A percentile compares a stretch with the other conserved stretches of the same genome.
Conservation (phyloP, 2,329 filamentous ascomycete genomes). For the Colletotrichum cuscutae region DNA sequence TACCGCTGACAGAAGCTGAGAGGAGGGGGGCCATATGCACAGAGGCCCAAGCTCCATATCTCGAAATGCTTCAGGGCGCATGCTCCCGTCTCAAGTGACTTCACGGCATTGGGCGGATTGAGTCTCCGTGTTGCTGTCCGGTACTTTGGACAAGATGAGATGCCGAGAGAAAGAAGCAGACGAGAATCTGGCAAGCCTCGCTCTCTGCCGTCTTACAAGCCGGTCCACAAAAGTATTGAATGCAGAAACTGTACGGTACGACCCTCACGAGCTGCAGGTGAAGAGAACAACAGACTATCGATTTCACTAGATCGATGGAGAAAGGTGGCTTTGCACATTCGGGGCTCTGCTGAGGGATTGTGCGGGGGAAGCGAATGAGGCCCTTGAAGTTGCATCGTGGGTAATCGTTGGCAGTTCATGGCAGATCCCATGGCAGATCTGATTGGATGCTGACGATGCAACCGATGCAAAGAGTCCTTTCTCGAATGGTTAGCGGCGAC, state of each 20-base stretch:
- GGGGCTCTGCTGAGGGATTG: not conserved
- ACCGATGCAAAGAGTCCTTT: not conserved
- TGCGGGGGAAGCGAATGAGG: not conserved
- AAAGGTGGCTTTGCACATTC: slow-evolving; percentile 17
- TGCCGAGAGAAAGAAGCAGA: slow-evolving; percentile 7
- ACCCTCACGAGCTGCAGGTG: not conserved
- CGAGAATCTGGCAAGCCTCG: slow-evolving; percentile 11
- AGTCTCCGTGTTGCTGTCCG: slow-evolving; percentile 1
- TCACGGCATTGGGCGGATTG: not conserved
- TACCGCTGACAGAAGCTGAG: not conserved
- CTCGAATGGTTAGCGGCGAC: not conserved
- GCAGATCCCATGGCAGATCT: not conserved
- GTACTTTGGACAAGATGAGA: slow-evolving; percentile 7
- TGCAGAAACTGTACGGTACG: not conserved
- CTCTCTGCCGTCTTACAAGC: slow-evolving; percentile 11
- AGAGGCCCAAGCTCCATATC: slow-evolving; percentile 8
- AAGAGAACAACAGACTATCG: not conserved
- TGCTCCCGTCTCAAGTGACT: slow-evolving; percentile 6
- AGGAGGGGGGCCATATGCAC: not conserved
- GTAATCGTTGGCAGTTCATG: not conserved
- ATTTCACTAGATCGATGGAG: not conserved
- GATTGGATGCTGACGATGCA: not conserved
- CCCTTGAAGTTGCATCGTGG: not conserved
- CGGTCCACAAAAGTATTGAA: not conserved
- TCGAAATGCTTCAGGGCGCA: not conserved